Evolutionary conservation across 352 stramenopile species (phyloP), one percentile per base, ranked within the genome.

Genomic region (Phytophthora litchii): DNA sequence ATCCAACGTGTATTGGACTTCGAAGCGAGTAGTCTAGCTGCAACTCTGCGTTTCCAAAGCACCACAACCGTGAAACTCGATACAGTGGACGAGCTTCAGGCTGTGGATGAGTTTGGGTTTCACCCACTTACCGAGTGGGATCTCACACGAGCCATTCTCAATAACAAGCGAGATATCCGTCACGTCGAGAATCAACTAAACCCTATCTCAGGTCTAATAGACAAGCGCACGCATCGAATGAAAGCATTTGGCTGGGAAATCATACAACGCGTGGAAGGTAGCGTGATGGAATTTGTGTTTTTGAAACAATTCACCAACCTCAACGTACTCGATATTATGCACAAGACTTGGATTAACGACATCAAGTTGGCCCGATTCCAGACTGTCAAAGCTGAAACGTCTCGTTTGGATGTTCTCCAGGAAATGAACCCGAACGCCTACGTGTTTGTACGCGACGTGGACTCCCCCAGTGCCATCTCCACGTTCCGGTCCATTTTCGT

Each of bases 401-500:
- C 25, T 3, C 54, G 64, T 0, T 55, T 78, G 14, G 47, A 78
- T 19, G 42, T 76, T 19, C 27, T 80, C 1, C 72, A 78, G 44
- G 13, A 71, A 9, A 37, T 68, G 38, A 65, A 63, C 45, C 41
- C 44, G 2, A 60, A 75, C 34, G 60, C 64, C 16, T 66, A 58
- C 46, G 60, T 77, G 9, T 54, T 77, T 13, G 71, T 72, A 1
- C 45, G 71, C 1, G 71, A 80, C 14, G 64, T 80, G 3, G 34
- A 62, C 19, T 73, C 57, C 19, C 64, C 56, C 5, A 65, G 72
- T 32, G 43, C 59, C 19, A 53, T 40, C 12, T 42, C 45, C 12
- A 52, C 60, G 17, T 80, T 80, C 51, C 67, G 71, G 23, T 70
- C 71, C 0, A 59, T 72, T 8, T 74, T 70, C 32, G 21, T 74